Conservation (phyloP, 352 stramenopile species). For the Thraustochytrium striatum region DNA sequence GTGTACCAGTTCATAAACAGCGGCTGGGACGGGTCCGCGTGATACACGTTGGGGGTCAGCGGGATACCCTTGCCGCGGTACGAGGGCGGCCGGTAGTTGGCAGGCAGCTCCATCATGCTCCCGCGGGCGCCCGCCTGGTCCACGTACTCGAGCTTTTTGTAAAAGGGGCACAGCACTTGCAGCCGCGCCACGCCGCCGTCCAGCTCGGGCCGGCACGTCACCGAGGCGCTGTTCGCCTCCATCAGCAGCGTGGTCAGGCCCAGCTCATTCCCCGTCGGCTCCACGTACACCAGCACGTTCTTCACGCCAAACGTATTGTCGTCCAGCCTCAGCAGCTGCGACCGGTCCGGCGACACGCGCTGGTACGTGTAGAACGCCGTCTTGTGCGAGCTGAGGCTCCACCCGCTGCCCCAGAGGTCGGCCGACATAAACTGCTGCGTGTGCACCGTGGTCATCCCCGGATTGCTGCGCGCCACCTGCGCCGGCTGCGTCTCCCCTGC, state of each 20-base stretch:
- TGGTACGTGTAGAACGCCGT: conserved; percentile 8
- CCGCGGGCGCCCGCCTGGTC: neutral
- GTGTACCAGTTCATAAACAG: conserved; percentile 46
- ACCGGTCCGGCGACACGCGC: neutral
- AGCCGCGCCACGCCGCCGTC: neutral
- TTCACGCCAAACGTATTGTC: neutral
- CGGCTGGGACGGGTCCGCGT: conserved; percentile 21
- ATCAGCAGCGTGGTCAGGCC: conserved; percentile 27
- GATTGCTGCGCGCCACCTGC: neutral
- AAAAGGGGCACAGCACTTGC: neutral
- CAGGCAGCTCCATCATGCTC: neutral
- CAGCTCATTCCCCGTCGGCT: neutral
- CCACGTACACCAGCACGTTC: neutral
- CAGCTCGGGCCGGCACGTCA: neutral
- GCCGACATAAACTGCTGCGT: neutral
- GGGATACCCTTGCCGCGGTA: conserved; percentile 37
- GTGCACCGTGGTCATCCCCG: neutral
- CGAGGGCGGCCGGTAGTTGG: conserved; percentile 43
- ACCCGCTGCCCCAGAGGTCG: neutral
- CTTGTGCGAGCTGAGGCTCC: neutral
- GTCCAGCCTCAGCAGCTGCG: neutral
- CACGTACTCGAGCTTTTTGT: conserved; percentile 26
- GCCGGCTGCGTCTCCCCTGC: neutral
- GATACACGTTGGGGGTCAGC: conserved; percentile 46
- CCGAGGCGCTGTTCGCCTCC: neutral